Evolutionary conservation across 169 alveolate species (phyloP), one percentile per base, ranked within the genome.

Genomic region (Miamiensis avidus): DNA sequence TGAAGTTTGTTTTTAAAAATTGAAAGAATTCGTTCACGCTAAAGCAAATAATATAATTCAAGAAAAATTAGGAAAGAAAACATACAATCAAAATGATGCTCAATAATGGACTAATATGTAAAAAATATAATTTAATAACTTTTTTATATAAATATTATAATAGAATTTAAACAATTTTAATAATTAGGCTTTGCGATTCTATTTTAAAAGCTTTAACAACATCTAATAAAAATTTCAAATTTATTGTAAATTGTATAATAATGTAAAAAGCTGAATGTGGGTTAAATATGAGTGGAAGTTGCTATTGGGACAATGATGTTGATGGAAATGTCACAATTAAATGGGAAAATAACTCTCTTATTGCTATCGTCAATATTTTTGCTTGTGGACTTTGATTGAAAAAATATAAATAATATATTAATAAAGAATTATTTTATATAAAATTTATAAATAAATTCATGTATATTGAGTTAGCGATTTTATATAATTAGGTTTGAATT

Each of bases 231-330:
- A 88, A 92, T 73, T 91, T 92, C 84, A 94, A 94, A 83, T 91
- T 86, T 73, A 87, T 89, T 27, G 94, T 91, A 27, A 88, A 87
- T 72, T 89, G 94, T 64, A 73, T 89, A 74, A 86, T 94, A 32
- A 87, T 94, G 82, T 84, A 94, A 85, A 94, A 92, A 83, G 92
- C 91, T 73, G 93, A 91, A 27, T 88, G 91, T 28, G 95, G 96
- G 6, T 82, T 93, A 27, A 90, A 89, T 82, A 75, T 94, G 34
- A 72, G 93, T 74, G 93, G 92, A 0, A 89, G 94, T 27, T 92
- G 97, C 88, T 94, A 82, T 83, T 94, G 97, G 97, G 94, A 94
- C 81, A 89, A 93, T 31, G 87, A 92, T n/a, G 76, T 90, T 49
- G 97, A 94, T 88, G 97, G 97, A 28, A 89, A 88, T 30, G 65